Evolutionary conservation across 2,329 filamentous ascomycete species (phyloP).

Genomic region (Claviceps sp.): DNA sequence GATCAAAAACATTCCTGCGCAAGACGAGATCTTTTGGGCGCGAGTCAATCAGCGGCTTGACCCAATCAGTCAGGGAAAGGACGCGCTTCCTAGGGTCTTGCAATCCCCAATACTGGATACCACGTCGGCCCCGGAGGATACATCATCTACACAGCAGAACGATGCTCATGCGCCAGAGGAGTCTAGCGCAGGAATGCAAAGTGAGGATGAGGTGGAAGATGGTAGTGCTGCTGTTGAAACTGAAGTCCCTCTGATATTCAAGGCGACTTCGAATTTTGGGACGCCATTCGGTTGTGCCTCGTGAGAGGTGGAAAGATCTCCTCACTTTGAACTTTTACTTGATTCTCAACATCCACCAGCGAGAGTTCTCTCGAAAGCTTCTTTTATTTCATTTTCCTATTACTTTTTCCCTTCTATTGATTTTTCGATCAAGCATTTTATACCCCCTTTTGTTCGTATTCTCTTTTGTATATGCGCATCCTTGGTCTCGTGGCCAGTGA

Average conservation of each 20-base stretch:
- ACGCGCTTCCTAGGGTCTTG: slow-evolving; percentile 32
- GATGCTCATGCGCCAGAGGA: slow-evolving; percentile 12
- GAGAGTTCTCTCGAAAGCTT: background rate
- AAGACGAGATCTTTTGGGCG: slow-evolving; percentile 41
- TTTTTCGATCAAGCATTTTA: background rate
- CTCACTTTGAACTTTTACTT: background rate
- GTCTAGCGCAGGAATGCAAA: slow-evolving; percentile 1
- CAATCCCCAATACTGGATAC: slow-evolving; percentile 8
- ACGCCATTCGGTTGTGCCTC: slow-evolving; percentile 26
- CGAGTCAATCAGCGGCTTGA: slow-evolving; percentile 38
- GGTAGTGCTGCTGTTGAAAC: slow-evolving; percentile 17
- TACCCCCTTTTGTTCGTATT: slow-evolving; percentile 1
- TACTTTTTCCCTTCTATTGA: background rate
- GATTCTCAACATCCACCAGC: too few species aligned
- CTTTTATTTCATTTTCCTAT: background rate
- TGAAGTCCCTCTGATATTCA: slow-evolving; percentile 34
- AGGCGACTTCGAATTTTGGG: slow-evolving; percentile 32
- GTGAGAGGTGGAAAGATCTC: background rate
- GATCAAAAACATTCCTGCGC: slow-evolving; percentile 40
- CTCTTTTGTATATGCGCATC: background rate
- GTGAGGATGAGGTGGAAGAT: slow-evolving; percentile 14
- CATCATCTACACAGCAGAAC: background rate
- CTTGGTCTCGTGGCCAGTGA: background rate
- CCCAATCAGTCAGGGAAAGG: slow-evolving; percentile 31
- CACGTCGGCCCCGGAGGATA: background rate